phyloP scores from a whole-genome alignment of 257 asterid genomes.

The Ilex asprella region DNA sequence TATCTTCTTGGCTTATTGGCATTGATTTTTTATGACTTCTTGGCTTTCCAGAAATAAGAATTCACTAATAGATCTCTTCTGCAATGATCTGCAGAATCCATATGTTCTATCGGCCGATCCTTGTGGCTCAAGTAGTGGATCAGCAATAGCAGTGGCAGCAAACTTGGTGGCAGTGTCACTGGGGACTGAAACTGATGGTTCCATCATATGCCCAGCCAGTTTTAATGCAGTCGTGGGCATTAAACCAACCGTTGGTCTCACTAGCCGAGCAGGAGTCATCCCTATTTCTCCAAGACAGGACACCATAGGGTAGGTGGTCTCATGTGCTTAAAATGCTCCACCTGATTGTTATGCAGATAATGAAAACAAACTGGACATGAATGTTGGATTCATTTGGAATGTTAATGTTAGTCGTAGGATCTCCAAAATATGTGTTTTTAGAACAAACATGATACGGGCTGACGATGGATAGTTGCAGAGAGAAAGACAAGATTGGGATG shows the following conservation, averaged over 20 bases:
- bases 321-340: too few species aligned
- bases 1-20: too few species aligned
- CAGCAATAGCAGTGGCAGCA: conserved; percentile 65
- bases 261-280: conserved; percentile 62
- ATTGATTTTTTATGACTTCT: too few species aligned
- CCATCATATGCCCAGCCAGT: conserved; percentile 57
- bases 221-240: conserved; percentile 59
- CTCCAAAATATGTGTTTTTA: too few species aligned
- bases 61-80: too few species aligned
- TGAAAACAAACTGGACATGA: too few species aligned
- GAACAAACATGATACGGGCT: too few species aligned
- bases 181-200: conserved; percentile 62
- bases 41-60: too few species aligned
- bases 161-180: conserved; percentile 55
- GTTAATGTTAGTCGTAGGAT: too few species aligned
- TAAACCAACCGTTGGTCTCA: conserved; percentile 71
- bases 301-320: conserved; percentile 36
- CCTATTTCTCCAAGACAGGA: conserved; percentile 65
- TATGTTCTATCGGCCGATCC: conserved; percentile 37
- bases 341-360: background rate
- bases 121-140: conserved; percentile 72
- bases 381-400: too few species aligned
- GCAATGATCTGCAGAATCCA: conserved; percentile 42
- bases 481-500: too few species aligned
- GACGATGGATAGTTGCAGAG: too few species aligned